Evolutionary conservation across 441 rosid genomes (phyloP), one percentile per base, ranked within the genome.

Genomic region (Daphne laureola): DNA sequence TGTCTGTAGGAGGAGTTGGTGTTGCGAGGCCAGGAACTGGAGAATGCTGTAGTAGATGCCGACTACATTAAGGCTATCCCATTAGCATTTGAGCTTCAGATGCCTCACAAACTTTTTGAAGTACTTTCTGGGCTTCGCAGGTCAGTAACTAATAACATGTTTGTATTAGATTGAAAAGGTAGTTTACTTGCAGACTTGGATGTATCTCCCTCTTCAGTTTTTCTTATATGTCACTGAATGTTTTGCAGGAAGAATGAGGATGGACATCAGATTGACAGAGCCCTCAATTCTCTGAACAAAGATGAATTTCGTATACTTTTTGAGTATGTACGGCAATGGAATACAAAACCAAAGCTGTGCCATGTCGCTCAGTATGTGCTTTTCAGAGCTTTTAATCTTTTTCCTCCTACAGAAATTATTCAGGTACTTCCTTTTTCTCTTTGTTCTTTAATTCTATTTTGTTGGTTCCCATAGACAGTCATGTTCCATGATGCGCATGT

Each of bases 291-390:
- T 54, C 83, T 93, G 55, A 79, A 75, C 41, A 73, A 75, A n/a
- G 96, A 89, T 73, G 90, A 93, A 63, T 64, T 77, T 17, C 75
- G 56, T 43, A 69, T 62, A 49, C 97, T 93, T 63, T 80, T 93
- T 63, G 90, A 81, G 64, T 93, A 93, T 49, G 65, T 78, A 54
- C 81, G 97, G 60, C 96, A 93, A 68, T 93, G 98, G 98, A 93
- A 93, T 66, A 77, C 95, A 50, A 87, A 89, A 67, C 96, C 97
- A 54, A 89, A 80, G 69, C 73, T 87, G 49, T 89, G 98, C 58
- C 96, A 87, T 61, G 75, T 89, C 54, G 98, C 96, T 47, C 98
- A 90, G 57, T 72, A 64, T 59, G 79, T 93, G 62, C 90, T 93
- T 46, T 89, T 73, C 75, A 70, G 57, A 71, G 66, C 83, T 60